A percentile compares a stretch with the other conserved stretches of the same genome.
Evolutionary conservation across 768 basidiomycete species (phyloP).

Genomic region (Leccinellum luteum): DNA sequence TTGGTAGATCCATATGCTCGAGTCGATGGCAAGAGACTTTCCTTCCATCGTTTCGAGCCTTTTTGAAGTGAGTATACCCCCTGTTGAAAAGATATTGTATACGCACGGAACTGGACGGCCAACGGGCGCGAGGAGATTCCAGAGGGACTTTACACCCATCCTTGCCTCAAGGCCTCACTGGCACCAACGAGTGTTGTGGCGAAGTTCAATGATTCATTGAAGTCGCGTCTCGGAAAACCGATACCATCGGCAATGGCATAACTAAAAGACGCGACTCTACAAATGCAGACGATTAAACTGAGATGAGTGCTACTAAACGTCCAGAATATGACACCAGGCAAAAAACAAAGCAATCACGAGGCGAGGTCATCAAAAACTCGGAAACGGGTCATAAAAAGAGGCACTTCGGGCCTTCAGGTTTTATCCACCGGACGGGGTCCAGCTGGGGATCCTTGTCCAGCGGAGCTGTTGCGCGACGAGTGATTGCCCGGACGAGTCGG

Average conservation of each 20-base stretch:
- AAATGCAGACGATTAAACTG: conserved; percentile 17
- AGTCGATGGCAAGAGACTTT: conserved; percentile 96
- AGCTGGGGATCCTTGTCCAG: conserved; percentile 52
- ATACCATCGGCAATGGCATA: background rate
- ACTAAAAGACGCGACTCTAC: conserved; percentile 7
- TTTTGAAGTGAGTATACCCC: conserved; percentile 9
- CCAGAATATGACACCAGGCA: conserved; percentile 11
- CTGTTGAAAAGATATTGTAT: background rate
- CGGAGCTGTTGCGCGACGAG: conserved; percentile 50
- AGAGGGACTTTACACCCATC: conserved; percentile 96
- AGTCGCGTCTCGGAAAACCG: conserved; percentile 5
- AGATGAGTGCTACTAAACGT: conserved; percentile 17
- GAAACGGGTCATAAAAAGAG: conserved; percentile 1
- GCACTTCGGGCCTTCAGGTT: conserved; percentile 17
- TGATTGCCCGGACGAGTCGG: conserved; percentile 29
- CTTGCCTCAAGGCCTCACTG: too few relatives aligned
- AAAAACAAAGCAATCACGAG: conserved; percentile 8
- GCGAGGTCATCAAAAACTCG: conserved; percentile 11
- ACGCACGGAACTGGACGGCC: conserved; percentile 89
- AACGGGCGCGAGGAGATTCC: conserved; percentile 90
- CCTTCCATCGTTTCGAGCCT: conserved; percentile 95
- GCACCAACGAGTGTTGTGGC: background rate
- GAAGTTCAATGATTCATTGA: background rate
- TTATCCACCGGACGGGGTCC: conserved; percentile 34
- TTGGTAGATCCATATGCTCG: conserved; percentile 99